Base-by-base conservation (phyloP, 176 grass and related monocot species). In the Oryza longistaminata region DNA sequence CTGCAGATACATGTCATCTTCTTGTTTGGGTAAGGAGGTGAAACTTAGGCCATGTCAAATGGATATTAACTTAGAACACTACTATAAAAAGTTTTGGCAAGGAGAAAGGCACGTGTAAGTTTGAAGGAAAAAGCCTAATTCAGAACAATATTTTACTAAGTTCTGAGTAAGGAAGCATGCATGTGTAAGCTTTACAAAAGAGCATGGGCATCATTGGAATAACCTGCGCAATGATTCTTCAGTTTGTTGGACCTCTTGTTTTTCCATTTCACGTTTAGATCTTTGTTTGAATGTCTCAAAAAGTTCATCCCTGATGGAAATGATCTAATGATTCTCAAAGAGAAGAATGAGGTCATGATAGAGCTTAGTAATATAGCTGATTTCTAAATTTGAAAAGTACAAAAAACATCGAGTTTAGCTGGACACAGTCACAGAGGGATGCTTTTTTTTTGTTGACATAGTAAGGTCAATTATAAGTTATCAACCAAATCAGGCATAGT, bases 201-300 rank as follows among this genome's bases (percentile, higher is more conserved):
- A 71, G 35, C 9, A 11, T 31, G 15, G 35, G 8, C 7, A 64
- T 45, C 34, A 27, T 26, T 81, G 68, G 27, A 72, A 81, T 83
- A 89, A 98, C 96, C 96, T 95, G 85, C 33, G 89, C 48, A 98
- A 66, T 42, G 96, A 90, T 86, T 98, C 90, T 86, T 83, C 91
- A 58, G 91, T 98, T 69, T 95, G 85, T 77, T 90, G 85, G 69
- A 95, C 86, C 89, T 97, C 94, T 89, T 95, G 87, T 29, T 68
- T 44, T 88, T 95, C 93, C 93, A 92, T 98, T 58, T 93, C 90
- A 65, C 81, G 89, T 88, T 93, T 95, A 86, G 95, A 85, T 86
- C 93, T 93, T 77, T 83, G 87, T 77, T 90, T 95, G 90, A 98
- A 98, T 78, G 93, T 98, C 88, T 98, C 91, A 16, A 95, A 98